These are phyloP conservation scores for Diaporthe aspalathi DNA, from an alignment of 2,329 filamentous ascomycete genomes.

Conservation along the genomic window DNA sequence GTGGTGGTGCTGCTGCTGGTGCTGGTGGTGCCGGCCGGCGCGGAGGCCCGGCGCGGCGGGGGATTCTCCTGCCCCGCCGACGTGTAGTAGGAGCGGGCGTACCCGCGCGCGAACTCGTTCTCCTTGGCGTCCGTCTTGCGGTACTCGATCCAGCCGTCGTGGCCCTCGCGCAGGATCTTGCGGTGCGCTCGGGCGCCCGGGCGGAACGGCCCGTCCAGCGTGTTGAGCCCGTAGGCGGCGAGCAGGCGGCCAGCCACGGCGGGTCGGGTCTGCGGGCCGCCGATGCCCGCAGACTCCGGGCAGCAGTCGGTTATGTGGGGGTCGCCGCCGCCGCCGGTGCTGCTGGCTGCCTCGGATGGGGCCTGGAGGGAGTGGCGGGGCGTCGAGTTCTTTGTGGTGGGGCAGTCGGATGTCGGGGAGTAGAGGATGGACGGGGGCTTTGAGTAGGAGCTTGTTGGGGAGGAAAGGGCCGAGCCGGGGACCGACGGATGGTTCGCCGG, in stretches of 20 bases:
- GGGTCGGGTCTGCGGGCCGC: constrained; percentile 36
- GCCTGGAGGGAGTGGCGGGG: constrained; percentile 37
- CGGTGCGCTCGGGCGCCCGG: constrained; percentile 62
- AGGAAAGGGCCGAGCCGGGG: background rate
- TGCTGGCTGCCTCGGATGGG: constrained; percentile 2
- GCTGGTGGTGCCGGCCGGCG: background rate
- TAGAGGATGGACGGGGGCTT: constrained; percentile 34
- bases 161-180: constrained; percentile 56
- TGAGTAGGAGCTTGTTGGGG: constrained; percentile 24
- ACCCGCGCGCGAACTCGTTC: constrained; percentile 63
- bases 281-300: constrained; percentile 37
- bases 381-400: constrained; percentile 35
- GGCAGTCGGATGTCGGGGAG: constrained; percentile 31
- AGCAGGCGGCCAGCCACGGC: constrained; percentile 62
- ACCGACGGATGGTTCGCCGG: constrained; percentile 4
- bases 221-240: constrained; percentile 65
- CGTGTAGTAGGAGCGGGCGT: constrained; percentile 65
- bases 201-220: constrained; percentile 63
- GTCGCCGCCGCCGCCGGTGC: background rate
- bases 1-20: constrained; percentile 39
- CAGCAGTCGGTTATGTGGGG: constrained; percentile 39
- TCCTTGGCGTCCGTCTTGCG: constrained; percentile 54
- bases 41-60: constrained; percentile 13
- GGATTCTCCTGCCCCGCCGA: constrained; percentile 42
- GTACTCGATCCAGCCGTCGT: constrained; percentile 65